These are phyloP conservation scores for Penicillium silybi DNA, from an alignment of 495 filamentous ascomycete genomes.

Conservation along the genomic window DNA sequence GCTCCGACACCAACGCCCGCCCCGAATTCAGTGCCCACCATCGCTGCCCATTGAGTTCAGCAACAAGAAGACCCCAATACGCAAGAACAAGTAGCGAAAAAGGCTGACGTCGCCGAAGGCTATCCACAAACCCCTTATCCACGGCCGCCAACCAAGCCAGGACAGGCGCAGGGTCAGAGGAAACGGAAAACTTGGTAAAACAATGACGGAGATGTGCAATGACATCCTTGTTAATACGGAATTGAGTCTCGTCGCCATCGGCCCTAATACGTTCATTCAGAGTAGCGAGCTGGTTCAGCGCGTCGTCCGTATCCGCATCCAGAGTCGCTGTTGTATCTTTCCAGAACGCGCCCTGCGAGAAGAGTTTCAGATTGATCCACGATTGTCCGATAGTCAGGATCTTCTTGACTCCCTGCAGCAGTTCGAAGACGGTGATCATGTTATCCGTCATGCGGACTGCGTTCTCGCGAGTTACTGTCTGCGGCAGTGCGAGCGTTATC, in stretches of 20 bases:
- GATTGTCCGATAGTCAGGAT: slow-evolving; percentile 19
- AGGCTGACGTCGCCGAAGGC: slow-evolving; percentile 18
- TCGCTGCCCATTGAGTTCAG: slow-evolving; percentile 16
- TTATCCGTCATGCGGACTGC: slow-evolving; percentile 23
- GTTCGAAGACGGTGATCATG: slow-evolving; percentile 24
- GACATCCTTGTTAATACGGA: slow-evolving; percentile 16
- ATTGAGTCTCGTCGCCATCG: slow-evolving; percentile 8
- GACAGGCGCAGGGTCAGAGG: slow-evolving; percentile 19
- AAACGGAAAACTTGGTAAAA: slow-evolving; percentile 18
- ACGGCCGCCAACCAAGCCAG: slow-evolving; percentile 28
- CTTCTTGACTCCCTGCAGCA: slow-evolving; percentile 30
- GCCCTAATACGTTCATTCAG: slow-evolving; percentile 19
- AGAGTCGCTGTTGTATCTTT: slow-evolving; percentile 7
- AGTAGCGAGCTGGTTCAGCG: slow-evolving; percentile 11
- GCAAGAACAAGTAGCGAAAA: slow-evolving; percentile 26
- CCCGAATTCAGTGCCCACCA: slow-evolving; percentile 31
- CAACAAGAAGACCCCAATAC: slow-evolving; percentile 27
- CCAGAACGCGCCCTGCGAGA: slow-evolving; percentile 20
- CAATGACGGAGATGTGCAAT: slow-evolving; percentile 25
- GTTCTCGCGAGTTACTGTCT: slow-evolving; percentile 18
- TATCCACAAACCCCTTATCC: slow-evolving; percentile 24
- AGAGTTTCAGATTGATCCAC: slow-evolving; percentile 23
- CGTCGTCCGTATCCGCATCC: slow-evolving; percentile 13
- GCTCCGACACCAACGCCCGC: slow-evolving; percentile 21
- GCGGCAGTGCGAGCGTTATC: slow-evolving; percentile 39